Conservation (phyloP, 192 early-diverging fungal genomes). For the Coemansia umbellata region DNA sequence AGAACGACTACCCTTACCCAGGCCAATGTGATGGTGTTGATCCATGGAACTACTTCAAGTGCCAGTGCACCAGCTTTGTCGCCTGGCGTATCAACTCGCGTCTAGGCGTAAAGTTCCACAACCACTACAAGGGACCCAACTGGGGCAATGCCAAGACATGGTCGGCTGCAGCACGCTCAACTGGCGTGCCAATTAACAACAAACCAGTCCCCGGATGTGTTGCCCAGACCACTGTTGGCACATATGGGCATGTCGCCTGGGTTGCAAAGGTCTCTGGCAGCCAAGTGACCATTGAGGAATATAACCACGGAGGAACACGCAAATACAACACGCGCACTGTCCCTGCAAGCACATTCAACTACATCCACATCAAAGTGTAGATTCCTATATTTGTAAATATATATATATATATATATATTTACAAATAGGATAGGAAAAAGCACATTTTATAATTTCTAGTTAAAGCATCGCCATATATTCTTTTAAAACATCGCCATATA, state of each 20-base stretch:
- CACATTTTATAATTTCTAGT: no score
- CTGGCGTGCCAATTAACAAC: conserved; percentile 16
- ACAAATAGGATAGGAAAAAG: no score
- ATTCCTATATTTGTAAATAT: not conserved
- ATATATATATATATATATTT: no score
- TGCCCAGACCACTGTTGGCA: conserved; percentile 27
- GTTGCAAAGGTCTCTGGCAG: conserved; percentile 41
- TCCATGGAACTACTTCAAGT: conserved; percentile 32
- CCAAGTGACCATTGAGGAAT: conserved; percentile 42
- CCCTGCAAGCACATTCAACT: conserved; percentile 29
- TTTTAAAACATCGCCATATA: no score
- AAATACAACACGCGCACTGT: conserved; percentile 28
- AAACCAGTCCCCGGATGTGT: conserved; percentile 17
- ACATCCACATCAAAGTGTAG: conserved; percentile 31
- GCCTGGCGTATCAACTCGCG: conserved; percentile 47
- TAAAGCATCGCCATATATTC: no score
- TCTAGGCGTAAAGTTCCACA: conserved; percentile 40
- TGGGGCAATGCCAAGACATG: conserved; percentile 25
- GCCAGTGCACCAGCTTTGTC: conserved; percentile 46
- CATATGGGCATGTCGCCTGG: conserved; percentile 35
- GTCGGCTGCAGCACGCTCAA: conserved; percentile 10
- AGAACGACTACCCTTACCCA: conserved; percentile 41
- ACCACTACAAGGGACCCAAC: conserved; percentile 28
- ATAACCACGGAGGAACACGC: conserved; percentile 21
- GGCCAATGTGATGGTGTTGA: conserved; percentile 19